Evolutionary conservation across 495 filamentous ascomycete genomes (phyloP), one percentile per base, ranked within the genome.

Genomic region (Saxophila tyrrhenica): DNA sequence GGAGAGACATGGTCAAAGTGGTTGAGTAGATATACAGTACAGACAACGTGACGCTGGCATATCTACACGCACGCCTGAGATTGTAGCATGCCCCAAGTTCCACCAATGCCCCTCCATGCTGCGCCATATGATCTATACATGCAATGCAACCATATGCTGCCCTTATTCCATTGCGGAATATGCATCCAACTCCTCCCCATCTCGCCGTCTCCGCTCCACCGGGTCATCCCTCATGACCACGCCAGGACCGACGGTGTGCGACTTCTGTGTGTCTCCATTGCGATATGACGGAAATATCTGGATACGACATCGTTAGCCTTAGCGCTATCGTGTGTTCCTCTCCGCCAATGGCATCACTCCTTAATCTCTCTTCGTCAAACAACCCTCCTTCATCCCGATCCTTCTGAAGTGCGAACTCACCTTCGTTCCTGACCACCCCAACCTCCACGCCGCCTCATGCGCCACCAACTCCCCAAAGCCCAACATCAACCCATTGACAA

Each of bases 401-500:
- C 19, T 49, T 49, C 46, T 22, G 46, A 25, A 8, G 20, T 17
- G 15, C 29, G 13, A 57, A 65, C 78, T 48, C 78, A 96, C 92
- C 80, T 89, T 90, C 58, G 92, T 96, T 48, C 83, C 82, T 39
- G 85, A 81, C 92, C 92, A 98, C 44, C 92, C 92, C 52, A 95
- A 73, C 59, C 89, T 75, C 64, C 90, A 98, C 13, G 92, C 92
- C 11, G 86, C 80, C 71, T 99, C 92, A 66, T 99, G 90, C 51
- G 92, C 92, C 66, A 97, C 84, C 38, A 99, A 72, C 70, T 99
- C 92, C 21, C 92, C 92, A 64, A 99, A 95, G 3, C 92, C 92
- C 51, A 99, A 72, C 92, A 99, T 99, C 70, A 99, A 76, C 20
- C 92, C 92, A 69, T 99, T 99, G 62, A 99, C 80, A 58, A 99